Base-by-base conservation (phyloP, 2,329 filamentous ascomycete genomes). In the Magnaporthales sp. region DNA sequence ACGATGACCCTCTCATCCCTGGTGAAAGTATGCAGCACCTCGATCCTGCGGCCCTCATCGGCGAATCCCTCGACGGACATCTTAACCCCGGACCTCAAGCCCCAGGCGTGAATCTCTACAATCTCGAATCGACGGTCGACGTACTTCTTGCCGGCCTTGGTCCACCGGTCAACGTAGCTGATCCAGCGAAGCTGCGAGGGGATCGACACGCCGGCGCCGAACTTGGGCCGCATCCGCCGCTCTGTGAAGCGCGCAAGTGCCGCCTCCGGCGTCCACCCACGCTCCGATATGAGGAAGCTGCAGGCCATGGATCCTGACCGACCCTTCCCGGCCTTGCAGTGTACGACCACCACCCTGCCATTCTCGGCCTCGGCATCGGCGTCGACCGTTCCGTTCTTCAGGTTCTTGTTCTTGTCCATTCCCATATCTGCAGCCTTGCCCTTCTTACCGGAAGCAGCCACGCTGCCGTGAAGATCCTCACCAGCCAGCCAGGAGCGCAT, bases 261-360 rank as follows among this genome's bases (percentile, higher is more conserved):
- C 65, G 85, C 77, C 68, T 84, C 79, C 0, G 80, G 75, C 26
- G 77, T 80, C 85, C 84, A 87, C 0, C 84, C 85, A 73, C 95
- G 91, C 75, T 98, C 91, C 8, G 91, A 89, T 72, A 99, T 95
- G 67, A 99, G 81, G 75, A 97, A 98, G 71, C 90, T 91, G 77
- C 92, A 96, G 31, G 90, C 89, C 72, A 92, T 87, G 0, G 92
- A 97, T 4, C 95, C 95, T 70, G 92, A 96, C 64, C 95, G 84
- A 1, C 95, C 95, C 77, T 99, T 99, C 2, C 95, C 95, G 1
- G 95, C 95, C 76, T 98, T 98, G 81, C 95, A 98, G 77, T 99
- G 95, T 8, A 98, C 92, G 7, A 98, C 93, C 0, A 90, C 90
- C 0, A 98, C 92, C 38, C 92, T 83, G 51, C 77, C 75, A 61